Evolutionary conservation across 495 filamentous ascomycete species (phyloP).

Genomic region (Usnea hakonensis): DNA sequence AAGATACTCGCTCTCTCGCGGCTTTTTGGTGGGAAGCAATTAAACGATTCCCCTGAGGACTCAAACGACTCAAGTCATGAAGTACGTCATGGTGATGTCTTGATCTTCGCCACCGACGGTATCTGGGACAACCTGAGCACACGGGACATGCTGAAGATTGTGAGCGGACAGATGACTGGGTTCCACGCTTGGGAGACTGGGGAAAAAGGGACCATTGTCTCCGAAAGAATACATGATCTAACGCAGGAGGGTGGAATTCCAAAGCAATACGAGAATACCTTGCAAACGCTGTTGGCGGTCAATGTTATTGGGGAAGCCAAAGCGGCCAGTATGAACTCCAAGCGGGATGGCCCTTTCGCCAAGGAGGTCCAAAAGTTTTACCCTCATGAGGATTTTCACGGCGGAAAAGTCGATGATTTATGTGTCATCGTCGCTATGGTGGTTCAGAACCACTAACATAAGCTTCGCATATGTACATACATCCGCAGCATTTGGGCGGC

Average conservation of each 20-base stretch:
- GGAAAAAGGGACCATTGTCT: slow-evolving; percentile 50
- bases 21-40: slow-evolving; percentile 70
- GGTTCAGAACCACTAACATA: slow-evolving; percentile 34
- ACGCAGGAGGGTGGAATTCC: slow-evolving; percentile 40
- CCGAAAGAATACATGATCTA: slow-evolving; percentile 44
- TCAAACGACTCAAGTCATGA: slow-evolving; percentile 67
- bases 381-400: slow-evolving; percentile 72
- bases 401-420: slow-evolving; percentile 90
- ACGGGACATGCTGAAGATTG: slow-evolving; percentile 73
- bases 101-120: slow-evolving; percentile 88
- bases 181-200: slow-evolving; percentile 64
- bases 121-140: slow-evolving; percentile 96
- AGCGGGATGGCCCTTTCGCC: slow-evolving; percentile 84
- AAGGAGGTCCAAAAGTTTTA: slow-evolving; percentile 83
- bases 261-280: slow-evolving; percentile 32
- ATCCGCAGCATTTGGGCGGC: background rate
- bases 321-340: slow-evolving; percentile 65
- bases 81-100: slow-evolving; percentile 81
- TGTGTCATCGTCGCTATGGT: slow-evolving; percentile 70
- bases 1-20: slow-evolving; percentile 66
- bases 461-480: slow-evolving; percentile 1
- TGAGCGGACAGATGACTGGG: slow-evolving; percentile 64
- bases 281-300: slow-evolving; percentile 71
- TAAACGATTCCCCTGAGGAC: slow-evolving; percentile 75
- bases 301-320: slow-evolving; percentile 77